Percentiles rank a stretch among this genome's conserved stretches.
Conservation (phyloP, 2,329 filamentous ascomycete species). For the Pseudophaeomoniella oleicola region DNA sequence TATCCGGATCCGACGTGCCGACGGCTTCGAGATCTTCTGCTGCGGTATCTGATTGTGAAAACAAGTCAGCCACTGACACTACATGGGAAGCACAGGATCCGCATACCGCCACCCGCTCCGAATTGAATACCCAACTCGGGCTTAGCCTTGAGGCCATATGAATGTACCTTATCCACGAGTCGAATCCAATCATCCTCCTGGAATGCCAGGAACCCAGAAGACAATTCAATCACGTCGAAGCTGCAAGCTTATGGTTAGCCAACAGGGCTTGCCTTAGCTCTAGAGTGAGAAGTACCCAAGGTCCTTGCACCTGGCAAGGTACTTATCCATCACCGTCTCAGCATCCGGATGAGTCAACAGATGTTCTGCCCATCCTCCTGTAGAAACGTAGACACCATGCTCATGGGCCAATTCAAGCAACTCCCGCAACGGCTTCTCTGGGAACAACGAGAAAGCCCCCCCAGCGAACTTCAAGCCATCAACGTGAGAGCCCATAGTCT, state of each 20-base stretch:
- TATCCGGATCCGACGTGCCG: conserved; percentile 34
- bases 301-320: conserved; percentile 37
- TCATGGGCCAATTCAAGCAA: conserved; percentile 35
- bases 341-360: conserved; percentile 34
- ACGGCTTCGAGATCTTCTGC: conserved; percentile 31
- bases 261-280: conserved; percentile 1
- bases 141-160: conserved; percentile 35
- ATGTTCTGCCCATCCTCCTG: conserved; percentile 41
- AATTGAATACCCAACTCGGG: conserved; percentile 44
- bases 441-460: conserved; percentile 36
- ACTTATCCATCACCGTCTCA: conserved; percentile 32
- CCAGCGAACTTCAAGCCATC: conserved; percentile 43
- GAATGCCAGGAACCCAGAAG: conserved; percentile 38
- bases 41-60: conserved; percentile 32
- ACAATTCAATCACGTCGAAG: conserved; percentile 41
- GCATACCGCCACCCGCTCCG: conserved; percentile 33
- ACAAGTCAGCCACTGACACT: no score
- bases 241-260: not conserved
- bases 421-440: conserved; percentile 29
- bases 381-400: conserved; percentile 38
- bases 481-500: conserved; percentile 40
- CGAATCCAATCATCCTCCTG: conserved; percentile 40
- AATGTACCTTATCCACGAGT: conserved; percentile 32
- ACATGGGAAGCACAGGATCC: conserved; percentile 4
- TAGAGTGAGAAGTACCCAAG: conserved; percentile 18